A percentile compares a stretch with the other conserved stretches of the same genome.
These are phyloP conservation scores for Tulasnella sp. DNA, from an alignment of 768 basidiomycete species.

Conservation along the genomic window DNA sequence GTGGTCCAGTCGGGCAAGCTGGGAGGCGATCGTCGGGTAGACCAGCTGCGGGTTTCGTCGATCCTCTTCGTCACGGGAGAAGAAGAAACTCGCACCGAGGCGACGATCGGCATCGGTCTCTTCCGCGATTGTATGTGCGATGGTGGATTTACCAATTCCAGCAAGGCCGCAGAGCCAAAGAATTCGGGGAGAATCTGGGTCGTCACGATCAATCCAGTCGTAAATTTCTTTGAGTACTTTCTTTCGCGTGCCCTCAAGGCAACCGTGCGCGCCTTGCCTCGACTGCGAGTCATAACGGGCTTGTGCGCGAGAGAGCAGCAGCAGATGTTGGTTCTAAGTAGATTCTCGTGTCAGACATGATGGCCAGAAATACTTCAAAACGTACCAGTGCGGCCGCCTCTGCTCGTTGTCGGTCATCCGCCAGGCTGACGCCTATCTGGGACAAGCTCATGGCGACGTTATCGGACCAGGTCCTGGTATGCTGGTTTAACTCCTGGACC, in stretches of 20 bases:
- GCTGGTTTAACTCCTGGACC: too few relatives aligned
- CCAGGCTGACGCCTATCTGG: too few relatives aligned
- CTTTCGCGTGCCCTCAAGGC: constrained; percentile 1
- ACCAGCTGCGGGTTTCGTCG: constrained; percentile 39
- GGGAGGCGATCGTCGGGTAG: constrained; percentile 45
- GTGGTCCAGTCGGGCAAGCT: constrained; percentile 40
- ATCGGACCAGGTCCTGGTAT: too few relatives aligned
- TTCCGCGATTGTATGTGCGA: constrained; percentile 46
- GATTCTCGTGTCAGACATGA: too few relatives aligned
- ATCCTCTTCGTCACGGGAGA: constrained; percentile 40
- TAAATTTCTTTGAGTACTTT: not conserved
- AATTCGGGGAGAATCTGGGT: constrained; percentile 31
- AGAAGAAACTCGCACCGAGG: constrained; percentile 47
- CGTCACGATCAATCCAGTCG: not conserved
- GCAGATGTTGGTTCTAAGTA: not conserved
- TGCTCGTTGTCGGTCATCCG: too few relatives aligned
- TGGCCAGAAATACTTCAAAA: too few relatives aligned
- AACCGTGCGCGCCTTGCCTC: not conserved
- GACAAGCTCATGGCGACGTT: too few relatives aligned
- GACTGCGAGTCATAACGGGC: constrained; percentile 19
- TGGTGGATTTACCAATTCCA: constrained; percentile 49
- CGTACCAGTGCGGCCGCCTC: too few relatives aligned
- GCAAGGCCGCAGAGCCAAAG: constrained; percentile 45
- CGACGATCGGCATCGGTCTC: constrained; percentile 36
- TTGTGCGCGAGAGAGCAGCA: not conserved